Conservation (phyloP, 768 basidiomycete species). For the Rhizopogon vinicolor region DNA sequence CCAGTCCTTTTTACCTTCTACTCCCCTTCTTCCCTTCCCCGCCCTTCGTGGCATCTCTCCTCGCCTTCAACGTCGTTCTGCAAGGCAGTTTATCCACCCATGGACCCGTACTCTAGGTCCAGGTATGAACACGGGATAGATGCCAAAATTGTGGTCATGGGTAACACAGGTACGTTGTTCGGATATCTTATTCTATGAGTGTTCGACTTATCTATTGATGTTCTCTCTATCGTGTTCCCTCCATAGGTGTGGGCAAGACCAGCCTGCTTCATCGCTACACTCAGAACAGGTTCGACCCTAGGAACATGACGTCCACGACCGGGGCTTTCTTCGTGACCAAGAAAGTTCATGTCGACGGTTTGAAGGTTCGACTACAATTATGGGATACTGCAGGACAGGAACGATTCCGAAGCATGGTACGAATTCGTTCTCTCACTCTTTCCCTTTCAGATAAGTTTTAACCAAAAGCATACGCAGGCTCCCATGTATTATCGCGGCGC, state of each 20-base stretch:
- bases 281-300: constrained; percentile 84
- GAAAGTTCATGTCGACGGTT: constrained; percentile 80
- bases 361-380: constrained; percentile 81
- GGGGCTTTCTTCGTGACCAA: constrained; percentile 94
- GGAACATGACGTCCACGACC: constrained; percentile 86
- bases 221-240: constrained; percentile 1
- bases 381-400: constrained; percentile 97
- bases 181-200: constrained; percentile 6
- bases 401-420: constrained; percentile 84
- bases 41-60: constrained; percentile 43
- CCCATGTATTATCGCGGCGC: constrained; percentile 97
- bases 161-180: constrained; percentile 54
- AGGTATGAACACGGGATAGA: constrained; percentile 83
- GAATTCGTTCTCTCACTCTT: constrained; percentile 17
- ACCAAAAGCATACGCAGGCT: constrained; percentile 44
- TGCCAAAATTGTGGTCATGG: constrained; percentile 95
- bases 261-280: constrained; percentile 88
- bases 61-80: constrained; percentile 19
- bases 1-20: constrained; percentile 21
- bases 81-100: constrained; percentile 56
- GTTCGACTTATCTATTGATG: constrained; percentile 10
- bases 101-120: constrained; percentile 64
- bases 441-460: constrained; percentile 7
- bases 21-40: constrained; percentile 16
- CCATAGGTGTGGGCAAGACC: constrained; percentile 84